phyloP scores from a whole-genome alignment of 2,329 filamentous ascomycete genomes.

The Trichoderma sp. region DNA sequence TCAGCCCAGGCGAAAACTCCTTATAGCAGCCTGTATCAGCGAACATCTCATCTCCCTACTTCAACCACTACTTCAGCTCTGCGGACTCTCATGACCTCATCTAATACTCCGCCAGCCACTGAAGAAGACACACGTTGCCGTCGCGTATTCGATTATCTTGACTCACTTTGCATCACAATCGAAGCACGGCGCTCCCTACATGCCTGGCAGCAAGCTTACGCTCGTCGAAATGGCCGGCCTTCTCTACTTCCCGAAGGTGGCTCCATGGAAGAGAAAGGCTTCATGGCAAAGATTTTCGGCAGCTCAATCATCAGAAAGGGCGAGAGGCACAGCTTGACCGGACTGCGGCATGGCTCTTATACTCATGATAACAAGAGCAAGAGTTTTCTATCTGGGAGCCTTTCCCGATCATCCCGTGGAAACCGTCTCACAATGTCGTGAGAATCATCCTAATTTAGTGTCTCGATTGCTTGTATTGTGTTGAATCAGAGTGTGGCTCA shows the following conservation, averaged over 20 bases:
- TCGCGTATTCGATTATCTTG: conserved; percentile 47
- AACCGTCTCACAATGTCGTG: conserved; percentile 18
- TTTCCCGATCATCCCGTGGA: background rate
- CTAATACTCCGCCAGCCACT: conserved; percentile 16
- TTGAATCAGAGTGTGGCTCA: background rate
- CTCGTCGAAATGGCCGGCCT: conserved; percentile 38
- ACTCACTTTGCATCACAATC: conserved; percentile 44
- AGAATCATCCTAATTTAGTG: background rate
- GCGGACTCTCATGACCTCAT: conserved; percentile 25
- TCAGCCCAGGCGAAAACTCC: conserved; percentile 20
- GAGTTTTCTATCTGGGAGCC: conserved; percentile 8
- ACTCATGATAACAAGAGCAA: conserved; percentile 5
- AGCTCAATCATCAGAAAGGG: conserved; percentile 20
- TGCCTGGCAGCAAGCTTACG: conserved; percentile 50
- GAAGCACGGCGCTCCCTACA: conserved; percentile 48
- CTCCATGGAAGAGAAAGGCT: conserved; percentile 30
- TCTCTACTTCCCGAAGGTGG: conserved; percentile 41
- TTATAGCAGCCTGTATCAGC: conserved; percentile 17
- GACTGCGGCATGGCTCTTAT: background rate
- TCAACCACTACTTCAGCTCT: conserved; percentile 36
- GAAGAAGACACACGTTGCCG: conserved; percentile 44
- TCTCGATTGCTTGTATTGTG: background rate
- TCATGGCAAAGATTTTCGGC: conserved; percentile 32
- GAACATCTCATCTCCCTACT: conserved; percentile 29
- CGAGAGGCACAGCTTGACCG: conserved; percentile 25